A percentile compares a stretch with the other conserved stretches of the same genome.
These are phyloP conservation scores for Dothiorella sarmentorum DNA, from an alignment of 2,329 filamentous ascomycete species.

Conservation along the genomic window DNA sequence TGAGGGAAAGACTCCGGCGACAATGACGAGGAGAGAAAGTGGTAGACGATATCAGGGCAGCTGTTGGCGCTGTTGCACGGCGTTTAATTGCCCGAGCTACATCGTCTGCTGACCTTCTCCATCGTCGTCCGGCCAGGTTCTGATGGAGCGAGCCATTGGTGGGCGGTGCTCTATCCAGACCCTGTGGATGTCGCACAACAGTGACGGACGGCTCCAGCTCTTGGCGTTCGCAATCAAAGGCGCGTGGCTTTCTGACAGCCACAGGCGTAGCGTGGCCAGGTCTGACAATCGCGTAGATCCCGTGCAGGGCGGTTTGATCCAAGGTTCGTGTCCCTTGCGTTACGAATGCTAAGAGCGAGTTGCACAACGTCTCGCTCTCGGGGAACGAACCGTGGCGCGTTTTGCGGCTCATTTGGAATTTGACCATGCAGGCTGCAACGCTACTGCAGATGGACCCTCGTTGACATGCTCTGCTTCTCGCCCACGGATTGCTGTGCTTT, in stretches of 20 bases:
- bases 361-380: not conserved
- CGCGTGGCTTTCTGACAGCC: slow-evolving; percentile 15
- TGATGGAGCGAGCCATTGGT: slow-evolving; percentile 3
- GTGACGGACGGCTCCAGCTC: slow-evolving; percentile 16
- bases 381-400: not conserved
- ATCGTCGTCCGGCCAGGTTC: not conserved
- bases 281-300: slow-evolving; percentile 10
- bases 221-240: slow-evolving; percentile 9
- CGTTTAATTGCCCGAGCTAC: slow-evolving; percentile 7
- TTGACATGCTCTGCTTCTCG: slow-evolving; percentile 9
- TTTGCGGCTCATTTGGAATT: slow-evolving; percentile 20
- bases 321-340: slow-evolving; percentile 15
- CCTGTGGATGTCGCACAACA: slow-evolving; percentile 12
- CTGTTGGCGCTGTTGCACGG: slow-evolving; percentile 1
- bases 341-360: not conserved
- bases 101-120: slow-evolving; percentile 15
- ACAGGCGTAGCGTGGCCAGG: slow-evolving; percentile 12
- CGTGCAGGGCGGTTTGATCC: slow-evolving; percentile 4
- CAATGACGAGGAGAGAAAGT: not conserved
- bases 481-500: not conserved
- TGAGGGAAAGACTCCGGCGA: not conserved
- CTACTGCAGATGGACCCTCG: slow-evolving; percentile 15
- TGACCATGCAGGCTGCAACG: slow-evolving; percentile 16
- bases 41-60: slow-evolving; percentile 7
- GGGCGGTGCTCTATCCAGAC: not conserved